Base-by-base conservation (phyloP, 176 grass and related monocot genomes). In the Carex pumila region DNA sequence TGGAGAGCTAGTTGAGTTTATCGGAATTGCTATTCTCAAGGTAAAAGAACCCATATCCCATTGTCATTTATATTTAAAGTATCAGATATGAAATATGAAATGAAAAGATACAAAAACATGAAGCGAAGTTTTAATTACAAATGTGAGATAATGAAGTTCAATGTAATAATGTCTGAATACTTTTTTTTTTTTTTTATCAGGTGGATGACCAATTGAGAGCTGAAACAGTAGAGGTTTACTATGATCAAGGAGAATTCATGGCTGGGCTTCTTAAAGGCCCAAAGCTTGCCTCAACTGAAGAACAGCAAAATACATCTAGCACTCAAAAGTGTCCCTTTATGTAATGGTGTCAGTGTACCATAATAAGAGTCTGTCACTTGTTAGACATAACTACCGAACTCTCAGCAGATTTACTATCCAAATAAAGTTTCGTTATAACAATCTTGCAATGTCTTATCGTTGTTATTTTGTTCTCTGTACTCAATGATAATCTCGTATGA, bases 181-280 rank as follows among this genome's bases (percentile, higher is more conserved):
- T 6, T 62, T 37, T 84, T 0, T 37, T 0, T 68, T 41, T 21
- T 47, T 29, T 61, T 14, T n/a, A n/a, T 68, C 59, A 97, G 92
- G 94, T 98, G 55, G 95, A 98, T 45, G 89, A 93, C 32, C 81
- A 89, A 69, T 63, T 98, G 49, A 94, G 88, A 60, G 95, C 86
- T 61, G 92, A 98, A 76, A 90, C 91, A 64, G 91, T 92, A 76
- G 92, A 98, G 86, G 85, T 98, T 37, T 95, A 83, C 86, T 98
- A 92, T 70, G 95, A 98, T 66, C 91, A 93, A 14, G 92, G 84
- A 7, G 95, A 98, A 84, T 87, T 98, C 17, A 58, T 98, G 59
- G 89, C 52, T 0, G 95, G 91, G 12, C 86, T 98, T 21, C 41
- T 94, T 39, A 94, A 91, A 86, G 92, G 92, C 0, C 78, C 90